Conservation (phyloP, 2,329 filamentous ascomycete species). For the Aspergillus pseudoterreus region DNA sequence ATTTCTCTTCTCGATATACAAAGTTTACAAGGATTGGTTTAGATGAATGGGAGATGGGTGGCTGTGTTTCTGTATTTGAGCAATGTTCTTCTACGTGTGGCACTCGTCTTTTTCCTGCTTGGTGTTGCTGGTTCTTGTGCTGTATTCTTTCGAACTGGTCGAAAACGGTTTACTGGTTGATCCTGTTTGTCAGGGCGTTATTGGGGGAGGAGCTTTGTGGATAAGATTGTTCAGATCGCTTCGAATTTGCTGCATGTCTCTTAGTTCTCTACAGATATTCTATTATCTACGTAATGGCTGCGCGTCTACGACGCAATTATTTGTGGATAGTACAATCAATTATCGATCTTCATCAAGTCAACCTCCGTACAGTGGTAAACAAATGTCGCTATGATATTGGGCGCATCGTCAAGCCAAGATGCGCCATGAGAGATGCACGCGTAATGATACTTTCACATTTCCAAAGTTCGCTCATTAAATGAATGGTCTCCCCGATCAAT, state of each 20-base stretch:
- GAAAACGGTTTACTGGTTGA: too few species aligned
- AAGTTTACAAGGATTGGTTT: not conserved
- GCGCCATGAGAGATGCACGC: not conserved
- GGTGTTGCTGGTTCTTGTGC: too few species aligned
- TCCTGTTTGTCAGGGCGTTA: too few species aligned
- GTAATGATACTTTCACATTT: not conserved
- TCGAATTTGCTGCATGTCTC: too few species aligned
- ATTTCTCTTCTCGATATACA: not conserved
- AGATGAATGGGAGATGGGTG: not conserved
- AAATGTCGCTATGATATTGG: not conserved
- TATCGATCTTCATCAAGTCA: too few species aligned
- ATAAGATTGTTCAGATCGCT: too few species aligned
- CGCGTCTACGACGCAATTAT: too few species aligned
- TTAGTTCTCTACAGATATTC: too few species aligned
- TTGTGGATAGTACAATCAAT: too few species aligned
- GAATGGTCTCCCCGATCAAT: constrained; percentile 40
- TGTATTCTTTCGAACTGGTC: too few species aligned
- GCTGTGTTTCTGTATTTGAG: not conserved
- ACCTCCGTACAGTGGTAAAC: not conserved
- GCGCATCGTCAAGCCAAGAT: not conserved
- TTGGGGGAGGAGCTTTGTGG: too few species aligned
- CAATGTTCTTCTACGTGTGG: not conserved
- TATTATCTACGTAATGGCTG: too few species aligned
- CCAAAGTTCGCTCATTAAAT: not conserved
- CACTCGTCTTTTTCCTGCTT: not conserved